Evolutionary conservation across 2,329 filamentous ascomycete genomes (phyloP).

Genomic region (Gliomastix tumulicola): DNA sequence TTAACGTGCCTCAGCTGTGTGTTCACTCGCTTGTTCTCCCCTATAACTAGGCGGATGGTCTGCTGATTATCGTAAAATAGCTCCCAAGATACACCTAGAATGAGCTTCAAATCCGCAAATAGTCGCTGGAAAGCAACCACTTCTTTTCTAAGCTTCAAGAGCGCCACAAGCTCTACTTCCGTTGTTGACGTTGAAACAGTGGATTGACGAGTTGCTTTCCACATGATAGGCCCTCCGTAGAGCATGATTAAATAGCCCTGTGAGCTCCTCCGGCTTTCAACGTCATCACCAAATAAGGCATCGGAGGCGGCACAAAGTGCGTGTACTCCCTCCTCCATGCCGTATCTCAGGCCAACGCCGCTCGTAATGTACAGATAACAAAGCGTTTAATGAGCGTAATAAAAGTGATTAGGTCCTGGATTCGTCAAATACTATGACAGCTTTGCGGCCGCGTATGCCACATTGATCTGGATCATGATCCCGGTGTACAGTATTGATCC

Average conservation of each 20-base stretch:
- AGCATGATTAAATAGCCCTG: neutral
- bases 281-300: neutral
- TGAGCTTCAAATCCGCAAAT: neutral
- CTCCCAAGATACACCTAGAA: neutral
- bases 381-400: neutral
- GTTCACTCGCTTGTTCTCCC: neutral
- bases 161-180: neutral
- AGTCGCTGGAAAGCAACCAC: neutral
- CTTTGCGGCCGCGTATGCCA: neutral
- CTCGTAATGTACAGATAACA: too few relatives aligned
- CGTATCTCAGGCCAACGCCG: too few relatives aligned
- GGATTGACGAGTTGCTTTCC: neutral
- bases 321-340: neutral
- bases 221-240: neutral
- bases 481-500: neutral
- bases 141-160: neutral
- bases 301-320: neutral
- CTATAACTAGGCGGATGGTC: conserved; percentile 1
- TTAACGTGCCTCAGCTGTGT: conserved; percentile 3
- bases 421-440: neutral
- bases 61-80: conserved; percentile 1
- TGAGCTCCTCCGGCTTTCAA: neutral
- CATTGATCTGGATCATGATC: neutral
- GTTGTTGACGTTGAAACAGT: neutral
- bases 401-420: neutral